A percentile compares a stretch with the other conserved stretches of the same genome.
Conservation (phyloP, 257 asterid species). For the Solanum dulcamara region DNA sequence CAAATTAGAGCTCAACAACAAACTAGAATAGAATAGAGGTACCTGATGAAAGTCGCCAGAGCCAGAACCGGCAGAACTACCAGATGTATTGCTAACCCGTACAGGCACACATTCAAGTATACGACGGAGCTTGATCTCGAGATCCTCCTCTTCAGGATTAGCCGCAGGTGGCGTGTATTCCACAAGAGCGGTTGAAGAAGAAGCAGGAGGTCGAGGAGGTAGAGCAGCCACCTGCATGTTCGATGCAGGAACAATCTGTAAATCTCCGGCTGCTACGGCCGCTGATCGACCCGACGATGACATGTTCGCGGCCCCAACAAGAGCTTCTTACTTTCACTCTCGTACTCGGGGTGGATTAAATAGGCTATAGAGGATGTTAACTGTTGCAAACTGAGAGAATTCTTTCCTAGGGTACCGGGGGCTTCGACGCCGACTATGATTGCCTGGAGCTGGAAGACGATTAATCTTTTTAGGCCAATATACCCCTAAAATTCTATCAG, state of each 20-base stretch:
- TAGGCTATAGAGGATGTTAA: not conserved
- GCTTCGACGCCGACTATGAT: not conserved
- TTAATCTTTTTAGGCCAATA: not conserved
- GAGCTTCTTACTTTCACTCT: not conserved
- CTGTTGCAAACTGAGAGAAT: not conserved
- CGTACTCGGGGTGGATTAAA: not conserved
- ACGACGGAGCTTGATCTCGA: conserved; percentile 91
- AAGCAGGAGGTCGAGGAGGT: conserved; percentile 40
- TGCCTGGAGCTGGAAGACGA: not conserved
- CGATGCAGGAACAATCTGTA: conserved; percentile 49
- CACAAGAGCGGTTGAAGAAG: conserved; percentile 53
- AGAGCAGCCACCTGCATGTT: conserved; percentile 30
- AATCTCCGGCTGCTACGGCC: conserved; percentile 46
- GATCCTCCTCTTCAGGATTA: conserved; percentile 85
- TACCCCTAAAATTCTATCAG: not conserved
- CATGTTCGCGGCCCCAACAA: not conserved
- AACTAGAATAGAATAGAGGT: not conserved
- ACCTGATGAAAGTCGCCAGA: conserved; percentile 99
- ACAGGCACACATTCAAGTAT: conserved; percentile 89
- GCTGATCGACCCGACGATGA: conserved; percentile 39
- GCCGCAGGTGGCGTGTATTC: conserved; percentile 55
- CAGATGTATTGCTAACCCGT: conserved; percentile 90
- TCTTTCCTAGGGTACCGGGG: not conserved
- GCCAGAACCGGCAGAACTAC: conserved; percentile 98
- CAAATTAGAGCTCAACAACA: not conserved